phyloP scores from a whole-genome alignment of 495 filamentous ascomycete genomes.

The Jackrogersella multiformis region DNA sequence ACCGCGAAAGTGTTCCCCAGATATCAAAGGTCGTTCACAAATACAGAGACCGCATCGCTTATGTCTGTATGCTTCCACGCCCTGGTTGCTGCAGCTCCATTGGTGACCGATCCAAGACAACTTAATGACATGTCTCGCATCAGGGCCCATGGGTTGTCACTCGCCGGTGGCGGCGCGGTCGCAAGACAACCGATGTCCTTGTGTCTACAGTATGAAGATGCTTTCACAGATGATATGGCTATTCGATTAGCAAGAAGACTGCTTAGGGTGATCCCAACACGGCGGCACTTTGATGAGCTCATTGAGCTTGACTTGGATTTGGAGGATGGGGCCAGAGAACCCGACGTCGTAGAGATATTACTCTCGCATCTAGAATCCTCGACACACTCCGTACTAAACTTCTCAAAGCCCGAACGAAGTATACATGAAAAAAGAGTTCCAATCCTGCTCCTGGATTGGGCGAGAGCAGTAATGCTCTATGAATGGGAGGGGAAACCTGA shows the following conservation, averaged over 20 bases:
- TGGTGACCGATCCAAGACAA: slow-evolving; percentile 53
- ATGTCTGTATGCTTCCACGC: slow-evolving; percentile 64
- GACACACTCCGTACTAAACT: slow-evolving; percentile 53
- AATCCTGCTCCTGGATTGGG: slow-evolving; percentile 76
- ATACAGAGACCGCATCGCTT: slow-evolving; percentile 58
- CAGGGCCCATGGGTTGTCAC: slow-evolving; percentile 55
- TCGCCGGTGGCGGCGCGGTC: slow-evolving; percentile 48
- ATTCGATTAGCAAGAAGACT: slow-evolving; percentile 60
- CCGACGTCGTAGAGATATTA: slow-evolving; percentile 57
- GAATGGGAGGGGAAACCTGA: slow-evolving; percentile 81
- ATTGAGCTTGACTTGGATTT: slow-evolving; percentile 46
- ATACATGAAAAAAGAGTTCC: slow-evolving; percentile 63
- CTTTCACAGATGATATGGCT: slow-evolving; percentile 61
- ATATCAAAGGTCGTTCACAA: slow-evolving; percentile 49
- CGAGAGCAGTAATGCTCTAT: slow-evolving; percentile 75
- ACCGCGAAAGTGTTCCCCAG: slow-evolving; percentile 53
- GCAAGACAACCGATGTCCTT: slow-evolving; percentile 54
- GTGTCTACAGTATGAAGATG: slow-evolving; percentile 65
- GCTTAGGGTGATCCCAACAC: slow-evolving; percentile 60
- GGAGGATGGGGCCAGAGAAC: slow-evolving; percentile 41
- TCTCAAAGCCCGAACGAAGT: slow-evolving; percentile 56
- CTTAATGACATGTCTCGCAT: slow-evolving; percentile 63
- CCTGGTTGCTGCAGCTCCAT: slow-evolving; percentile 60
- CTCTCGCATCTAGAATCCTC: slow-evolving; percentile 59
- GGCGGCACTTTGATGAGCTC: slow-evolving; percentile 58